phyloP scores from a whole-genome alignment of 1,284 basidiomycete species.

The Garcileccinum viscosum region DNA sequence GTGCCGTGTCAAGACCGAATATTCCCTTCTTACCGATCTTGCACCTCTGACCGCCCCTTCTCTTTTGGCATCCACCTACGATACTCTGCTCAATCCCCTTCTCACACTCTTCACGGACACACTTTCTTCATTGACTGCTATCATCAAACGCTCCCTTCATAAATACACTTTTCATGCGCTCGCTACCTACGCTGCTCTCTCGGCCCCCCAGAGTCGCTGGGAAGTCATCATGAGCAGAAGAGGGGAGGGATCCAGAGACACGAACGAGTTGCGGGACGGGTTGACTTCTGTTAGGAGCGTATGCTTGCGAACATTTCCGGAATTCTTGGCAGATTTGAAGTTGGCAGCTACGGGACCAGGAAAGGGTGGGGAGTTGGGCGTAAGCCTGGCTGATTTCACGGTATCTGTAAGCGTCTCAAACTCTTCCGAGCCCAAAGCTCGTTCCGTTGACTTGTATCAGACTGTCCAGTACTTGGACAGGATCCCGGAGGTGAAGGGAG shows the following conservation, averaged over 20 bases:
- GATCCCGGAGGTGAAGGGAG: conserved; percentile 70
- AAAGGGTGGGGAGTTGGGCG: conserved; percentile 57
- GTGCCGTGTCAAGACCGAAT: conserved; percentile 50
- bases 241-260: conserved; percentile 50
- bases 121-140: conserved; percentile 63
- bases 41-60: conserved; percentile 59
- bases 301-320: conserved; percentile 80
- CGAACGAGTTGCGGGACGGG: conserved; percentile 75
- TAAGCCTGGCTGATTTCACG: conserved; percentile 68
- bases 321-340: conserved; percentile 78
- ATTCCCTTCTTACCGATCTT: conserved; percentile 64
- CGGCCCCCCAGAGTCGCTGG: conserved; percentile 64
- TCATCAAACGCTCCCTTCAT: conserved; percentile 83
- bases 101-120: conserved; percentile 66
- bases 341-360: conserved; percentile 53
- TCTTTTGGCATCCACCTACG: conserved; percentile 60
- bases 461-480: conserved; percentile 71
- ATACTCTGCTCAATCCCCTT: conserved; percentile 66
- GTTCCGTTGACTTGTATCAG: conserved; percentile 41
- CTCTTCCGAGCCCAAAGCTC: not conserved
- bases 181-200: conserved; percentile 64
- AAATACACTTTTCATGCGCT: conserved; percentile 85
- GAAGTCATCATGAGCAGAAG: conserved; percentile 62
- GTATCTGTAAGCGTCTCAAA: conserved; percentile 52
- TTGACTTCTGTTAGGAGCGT: conserved; percentile 66